Evolutionary conservation across 495 filamentous ascomycete genomes (phyloP).

Genomic region (Daldinia bambusicola): DNA sequence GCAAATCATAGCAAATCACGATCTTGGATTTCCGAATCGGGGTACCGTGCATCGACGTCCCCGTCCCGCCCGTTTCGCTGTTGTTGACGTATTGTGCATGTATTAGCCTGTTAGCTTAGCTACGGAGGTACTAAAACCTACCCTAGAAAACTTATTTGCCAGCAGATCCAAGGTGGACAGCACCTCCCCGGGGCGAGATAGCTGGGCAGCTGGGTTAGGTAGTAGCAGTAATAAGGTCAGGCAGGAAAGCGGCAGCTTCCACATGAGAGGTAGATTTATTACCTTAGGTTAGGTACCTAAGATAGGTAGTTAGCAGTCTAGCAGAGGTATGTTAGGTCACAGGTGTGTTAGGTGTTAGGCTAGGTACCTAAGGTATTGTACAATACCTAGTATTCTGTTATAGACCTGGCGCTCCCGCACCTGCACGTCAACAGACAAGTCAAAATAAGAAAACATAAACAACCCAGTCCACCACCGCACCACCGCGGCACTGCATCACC

Average conservation of each 20-base stretch:
- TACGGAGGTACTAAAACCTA: not conserved
- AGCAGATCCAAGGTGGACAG: not conserved
- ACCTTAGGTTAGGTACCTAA: too few species aligned
- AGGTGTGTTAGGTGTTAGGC: too few species aligned
- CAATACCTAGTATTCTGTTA: too few species aligned
- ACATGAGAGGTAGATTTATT: not conserved
- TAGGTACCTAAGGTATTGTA: too few species aligned
- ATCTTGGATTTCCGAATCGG: conserved; percentile 22
- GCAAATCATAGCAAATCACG: conserved; percentile 21
- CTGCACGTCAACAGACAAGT: conserved; percentile 38
- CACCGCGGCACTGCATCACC: conserved; percentile 19
- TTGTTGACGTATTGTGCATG: conserved; percentile 13
- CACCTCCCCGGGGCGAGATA: not conserved
- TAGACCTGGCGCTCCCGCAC: conserved; percentile 12
- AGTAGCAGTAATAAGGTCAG: not conserved
- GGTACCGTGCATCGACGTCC: conserved; percentile 20
- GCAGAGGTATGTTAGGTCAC: too few species aligned
- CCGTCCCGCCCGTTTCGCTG: conserved; percentile 1
- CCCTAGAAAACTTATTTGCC: not conserved
- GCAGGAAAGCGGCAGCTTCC: conserved; percentile 3
- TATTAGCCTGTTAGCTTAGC: not conserved
- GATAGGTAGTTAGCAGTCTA: too few species aligned
- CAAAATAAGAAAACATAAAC: conserved; percentile 46
- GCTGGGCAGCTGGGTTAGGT: not conserved
- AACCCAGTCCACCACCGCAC: conserved; percentile 30